phyloP scores from a whole-genome alignment of 2,329 filamentous ascomycete genomes.

The Ciborinia camelliae region DNA sequence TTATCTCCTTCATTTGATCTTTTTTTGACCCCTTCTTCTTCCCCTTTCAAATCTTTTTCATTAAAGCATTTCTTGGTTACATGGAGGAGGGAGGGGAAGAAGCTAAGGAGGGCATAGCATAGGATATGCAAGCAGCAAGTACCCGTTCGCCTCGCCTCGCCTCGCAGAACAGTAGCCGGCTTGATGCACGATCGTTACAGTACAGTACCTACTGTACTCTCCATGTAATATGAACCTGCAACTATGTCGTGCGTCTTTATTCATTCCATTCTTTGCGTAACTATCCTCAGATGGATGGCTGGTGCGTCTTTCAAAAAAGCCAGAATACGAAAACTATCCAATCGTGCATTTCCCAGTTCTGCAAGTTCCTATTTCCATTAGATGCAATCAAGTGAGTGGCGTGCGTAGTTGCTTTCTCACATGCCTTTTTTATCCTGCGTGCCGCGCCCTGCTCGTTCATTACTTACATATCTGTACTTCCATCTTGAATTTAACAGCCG shows the following conservation, averaged over 20 bases:
- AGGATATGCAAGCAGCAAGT: conserved; percentile 18
- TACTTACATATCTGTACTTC: conserved; percentile 13
- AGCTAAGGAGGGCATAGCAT: conserved; percentile 3
- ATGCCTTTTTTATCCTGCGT: conserved; percentile 13
- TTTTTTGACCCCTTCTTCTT: not conserved
- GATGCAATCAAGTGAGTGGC: conserved; percentile 20
- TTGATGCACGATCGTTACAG: conserved; percentile 19
- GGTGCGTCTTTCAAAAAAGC: conserved; percentile 9
- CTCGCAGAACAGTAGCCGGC: conserved; percentile 13
- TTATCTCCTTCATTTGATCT: not conserved
- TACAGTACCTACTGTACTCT: conserved; percentile 15
- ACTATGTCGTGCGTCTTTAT: conserved; percentile 18
- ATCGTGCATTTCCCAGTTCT: conserved; percentile 9
- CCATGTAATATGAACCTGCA: conserved; percentile 14
- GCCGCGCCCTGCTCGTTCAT: conserved; percentile 14
- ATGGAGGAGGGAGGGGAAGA: not conserved
- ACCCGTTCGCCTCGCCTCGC: conserved; percentile 16
- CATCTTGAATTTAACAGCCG: conserved; percentile 19
- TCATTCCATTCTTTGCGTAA: conserved; percentile 4
- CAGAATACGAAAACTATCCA: conserved; percentile 12
- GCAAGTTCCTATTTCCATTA: conserved; percentile 13
- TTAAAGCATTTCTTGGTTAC: not conserved
- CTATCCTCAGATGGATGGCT: conserved; percentile 13
- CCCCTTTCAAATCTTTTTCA: not conserved
- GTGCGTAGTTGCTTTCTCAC: conserved; percentile 11